phyloP scores from a whole-genome alignment of 2,329 filamentous ascomycete genomes.

The Hypomyces rosellus region DNA sequence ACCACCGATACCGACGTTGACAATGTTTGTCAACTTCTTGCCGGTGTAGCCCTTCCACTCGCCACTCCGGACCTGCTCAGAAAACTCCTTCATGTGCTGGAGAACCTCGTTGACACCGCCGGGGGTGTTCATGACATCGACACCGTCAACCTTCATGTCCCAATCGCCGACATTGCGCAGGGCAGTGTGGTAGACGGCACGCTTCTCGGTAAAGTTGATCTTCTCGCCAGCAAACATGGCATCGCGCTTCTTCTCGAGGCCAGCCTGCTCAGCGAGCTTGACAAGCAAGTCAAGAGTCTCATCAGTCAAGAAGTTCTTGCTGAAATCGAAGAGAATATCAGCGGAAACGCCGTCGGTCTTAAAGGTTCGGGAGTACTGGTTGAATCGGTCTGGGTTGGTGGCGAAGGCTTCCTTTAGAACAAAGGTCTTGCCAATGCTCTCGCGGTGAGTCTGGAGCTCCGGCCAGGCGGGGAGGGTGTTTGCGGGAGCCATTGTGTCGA shows the following conservation, averaged over 20 bases:
- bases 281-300: slow-evolving; percentile 83
- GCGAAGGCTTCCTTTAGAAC: slow-evolving; percentile 90
- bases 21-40: slow-evolving; percentile 92
- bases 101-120: slow-evolving; percentile 87
- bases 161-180: slow-evolving; percentile 84
- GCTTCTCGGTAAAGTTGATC: slow-evolving; percentile 98
- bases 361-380: slow-evolving; percentile 85
- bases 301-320: slow-evolving; percentile 95
- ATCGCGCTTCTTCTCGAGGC: slow-evolving; percentile 88
- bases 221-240: slow-evolving; percentile 96
- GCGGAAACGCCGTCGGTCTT: slow-evolving; percentile 72
- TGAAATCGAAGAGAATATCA: slow-evolving; percentile 96
- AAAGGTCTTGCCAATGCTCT: slow-evolving; percentile 78
- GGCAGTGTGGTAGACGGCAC: slow-evolving; percentile 92
- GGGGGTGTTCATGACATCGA: slow-evolving; percentile 85
- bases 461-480: slow-evolving; percentile 83
- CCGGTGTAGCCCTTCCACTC: slow-evolving; percentile 96
- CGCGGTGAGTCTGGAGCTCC: slow-evolving; percentile 85
- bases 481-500: slow-evolving; percentile 65
- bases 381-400: slow-evolving; percentile 79
- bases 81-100: slow-evolving; percentile 98
- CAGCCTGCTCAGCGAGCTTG: slow-evolving; percentile 86
- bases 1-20: slow-evolving; percentile 97
- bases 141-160: slow-evolving; percentile 77
- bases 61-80: slow-evolving; percentile 86